Conservation (phyloP, 768 basidiomycete genomes). For the Auricularia sp. region DNA sequence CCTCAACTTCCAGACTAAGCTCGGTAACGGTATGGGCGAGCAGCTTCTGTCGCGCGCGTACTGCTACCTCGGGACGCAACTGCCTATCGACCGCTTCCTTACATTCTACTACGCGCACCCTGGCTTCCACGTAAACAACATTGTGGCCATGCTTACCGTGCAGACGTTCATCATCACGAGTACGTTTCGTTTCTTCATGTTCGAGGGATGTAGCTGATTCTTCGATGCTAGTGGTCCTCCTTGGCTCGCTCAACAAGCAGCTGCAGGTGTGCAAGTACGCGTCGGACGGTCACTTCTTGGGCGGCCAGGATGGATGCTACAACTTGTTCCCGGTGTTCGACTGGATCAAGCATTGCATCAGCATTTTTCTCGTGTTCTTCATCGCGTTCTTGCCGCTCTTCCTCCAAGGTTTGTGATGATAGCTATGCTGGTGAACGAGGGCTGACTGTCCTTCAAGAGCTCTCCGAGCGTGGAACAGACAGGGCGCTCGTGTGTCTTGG, state of each 20-base stretch:
- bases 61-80: constrained; percentile 95
- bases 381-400: too few relatives aligned
- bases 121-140: constrained; percentile 99
- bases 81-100: constrained; percentile 95
- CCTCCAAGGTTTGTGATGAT: too few relatives aligned
- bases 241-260: constrained; percentile 83
- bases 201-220: too few relatives aligned
- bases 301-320: constrained; percentile 59
- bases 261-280: constrained; percentile 75
- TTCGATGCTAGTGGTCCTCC: constrained; percentile 96
- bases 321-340: too few relatives aligned
- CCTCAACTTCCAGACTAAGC: constrained; percentile 99
- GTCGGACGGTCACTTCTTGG: constrained; percentile 56
- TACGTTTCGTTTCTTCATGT: constrained; percentile 37
- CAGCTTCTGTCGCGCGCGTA: constrained; percentile 99
- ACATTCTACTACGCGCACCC: constrained; percentile 99
- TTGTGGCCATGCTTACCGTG: constrained; percentile 93
- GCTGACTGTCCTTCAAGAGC: constrained; percentile 43
- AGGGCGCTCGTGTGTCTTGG: too few relatives aligned
- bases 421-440: neutral
- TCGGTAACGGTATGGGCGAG: constrained; percentile 99
- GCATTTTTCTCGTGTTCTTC: too few relatives aligned
- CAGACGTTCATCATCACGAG: constrained; percentile 90
- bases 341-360: too few relatives aligned
- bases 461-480: constrained; percentile 94